phyloP scores from a whole-genome alignment of 2,329 filamentous ascomycete species.

The Aphanocladium album region DNA sequence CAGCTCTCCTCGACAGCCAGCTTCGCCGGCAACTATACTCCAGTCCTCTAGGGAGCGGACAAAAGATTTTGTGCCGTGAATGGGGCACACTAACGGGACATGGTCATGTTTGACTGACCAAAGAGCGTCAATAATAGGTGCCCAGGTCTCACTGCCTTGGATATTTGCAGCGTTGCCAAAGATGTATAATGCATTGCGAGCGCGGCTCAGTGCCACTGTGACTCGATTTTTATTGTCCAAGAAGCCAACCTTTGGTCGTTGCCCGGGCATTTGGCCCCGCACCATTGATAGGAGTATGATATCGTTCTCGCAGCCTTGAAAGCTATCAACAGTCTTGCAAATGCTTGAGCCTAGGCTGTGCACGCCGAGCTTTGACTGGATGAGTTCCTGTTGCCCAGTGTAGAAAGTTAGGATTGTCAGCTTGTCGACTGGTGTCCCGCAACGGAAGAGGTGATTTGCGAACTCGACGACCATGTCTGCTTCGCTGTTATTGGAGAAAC shows the following conservation, averaged over 20 bases:
- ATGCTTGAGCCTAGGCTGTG: constrained; percentile 19
- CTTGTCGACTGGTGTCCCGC: constrained; percentile 52
- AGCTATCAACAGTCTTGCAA: constrained; percentile 78
- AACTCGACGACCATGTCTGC: constrained; percentile 72
- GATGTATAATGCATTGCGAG: constrained; percentile 73
- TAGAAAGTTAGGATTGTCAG: constrained; percentile 88
- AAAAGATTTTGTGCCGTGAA: not conserved
- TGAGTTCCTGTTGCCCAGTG: constrained; percentile 69
- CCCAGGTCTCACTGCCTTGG: constrained; percentile 37
- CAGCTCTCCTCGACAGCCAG: not conserved
- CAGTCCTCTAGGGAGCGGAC: not conserved
- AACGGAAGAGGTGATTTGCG: constrained; percentile 65
- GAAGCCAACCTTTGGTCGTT: constrained; percentile 58
- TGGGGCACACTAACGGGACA: not conserved
- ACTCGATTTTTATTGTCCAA: constrained; percentile 56
- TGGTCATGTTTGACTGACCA: not conserved
- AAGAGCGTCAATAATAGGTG: constrained; percentile 37
- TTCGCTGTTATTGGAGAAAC: constrained; percentile 62
- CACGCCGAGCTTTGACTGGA: constrained; percentile 45
- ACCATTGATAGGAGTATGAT: constrained; percentile 77
- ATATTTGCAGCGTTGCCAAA: constrained; percentile 68
- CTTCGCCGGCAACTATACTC: not conserved
- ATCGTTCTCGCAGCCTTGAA: constrained; percentile 88
- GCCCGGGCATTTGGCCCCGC: constrained; percentile 53
- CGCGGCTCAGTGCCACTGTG: constrained; percentile 60